Evolutionary conservation across 2,329 filamentous ascomycete species (phyloP), one percentile per base, ranked within the genome.

Genomic region (Penicillium decumbens): DNA sequence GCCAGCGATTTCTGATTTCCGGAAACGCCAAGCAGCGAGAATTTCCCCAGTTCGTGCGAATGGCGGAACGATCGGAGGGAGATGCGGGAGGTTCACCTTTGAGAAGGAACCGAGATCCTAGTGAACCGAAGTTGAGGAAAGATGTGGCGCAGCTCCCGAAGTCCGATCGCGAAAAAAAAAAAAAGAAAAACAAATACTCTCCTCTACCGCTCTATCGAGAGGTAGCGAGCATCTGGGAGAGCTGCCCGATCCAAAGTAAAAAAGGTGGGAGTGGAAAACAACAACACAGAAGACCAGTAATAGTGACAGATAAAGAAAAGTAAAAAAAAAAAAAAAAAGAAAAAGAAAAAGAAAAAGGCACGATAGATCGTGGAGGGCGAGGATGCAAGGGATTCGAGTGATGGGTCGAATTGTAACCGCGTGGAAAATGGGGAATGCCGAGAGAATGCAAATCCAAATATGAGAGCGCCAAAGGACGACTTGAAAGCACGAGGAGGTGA

Each of bases 401-500:
- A 64, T 62, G 62, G 61, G 63, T 62, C 63, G 41, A 57, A 61
- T 59, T 60, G 57, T 59, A 23, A 64, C 27, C 27, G 27, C 65
- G 65, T 67, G 65, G 65, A 59, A 62, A 54, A 32, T 46, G 51
- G 38, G 23, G 28, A 50, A 53, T 52, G 51, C 54, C 51, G 49
- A 54, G 43, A 50, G 55, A 59, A 60, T 60, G 58, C 57, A 46
- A 55, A 58, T 57, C 56, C 49, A 57, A 55, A 39, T 55, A 60
- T 60, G 56, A 24, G n/a, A 18, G 15, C 37, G 28, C 45, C 33
- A 29, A 37, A 44, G 25, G 33, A 46, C 10, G 35, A 27, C 20
- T 20, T 18, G 20, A 23, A 23, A 13, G 40, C 40, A 42, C 40
- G 40, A 42, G 38, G 38, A 27, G 40, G 44, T 46, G 41, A 38